A percentile compares a stretch with the other conserved stretches of the same genome.
These are phyloP conservation scores for Tolypocladium cylindrosporum DNA, from an alignment of 2,329 filamentous ascomycete species.

Conservation along the genomic window DNA sequence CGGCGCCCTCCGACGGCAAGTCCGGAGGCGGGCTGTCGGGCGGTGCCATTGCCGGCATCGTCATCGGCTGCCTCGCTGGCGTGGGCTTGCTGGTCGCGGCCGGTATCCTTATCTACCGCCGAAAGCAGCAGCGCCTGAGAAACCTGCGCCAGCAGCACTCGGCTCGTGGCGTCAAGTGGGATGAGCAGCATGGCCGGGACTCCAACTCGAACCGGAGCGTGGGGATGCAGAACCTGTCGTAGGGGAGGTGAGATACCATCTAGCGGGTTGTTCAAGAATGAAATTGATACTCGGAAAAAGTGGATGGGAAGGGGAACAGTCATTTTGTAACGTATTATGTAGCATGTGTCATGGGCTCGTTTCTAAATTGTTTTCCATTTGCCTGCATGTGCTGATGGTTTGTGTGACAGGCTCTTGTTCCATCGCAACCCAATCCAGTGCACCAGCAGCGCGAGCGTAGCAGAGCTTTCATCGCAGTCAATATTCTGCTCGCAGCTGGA, in stretches of 20 bases:
- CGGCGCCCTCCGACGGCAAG: constrained; percentile 12
- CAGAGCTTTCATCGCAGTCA: neutral
- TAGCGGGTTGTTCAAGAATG: neutral
- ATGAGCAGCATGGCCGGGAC: constrained; percentile 7
- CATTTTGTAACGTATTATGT: neutral
- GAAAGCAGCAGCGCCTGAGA: constrained; percentile 15
- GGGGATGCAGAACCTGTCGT: constrained; percentile 9
- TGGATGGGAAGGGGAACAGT: too few relatives aligned
- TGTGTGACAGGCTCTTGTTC: neutral
- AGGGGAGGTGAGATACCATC: neutral
- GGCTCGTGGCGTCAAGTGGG: constrained; percentile 14
- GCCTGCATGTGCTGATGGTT: neutral
- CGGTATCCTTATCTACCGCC: constrained; percentile 43
- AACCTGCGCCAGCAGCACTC: constrained; percentile 13
- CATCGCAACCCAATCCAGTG: neutral
- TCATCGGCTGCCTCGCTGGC: constrained; percentile 58
- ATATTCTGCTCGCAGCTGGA: neutral
- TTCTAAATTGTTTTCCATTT: neutral
- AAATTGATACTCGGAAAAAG: too few relatives aligned
- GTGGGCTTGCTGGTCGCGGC: constrained; percentile 50
- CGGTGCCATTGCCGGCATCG: constrained; percentile 66
- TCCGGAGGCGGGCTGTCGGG: constrained; percentile 39
- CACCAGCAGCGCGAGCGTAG: neutral
- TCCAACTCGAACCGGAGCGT: constrained; percentile 11
- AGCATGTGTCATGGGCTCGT: neutral